phyloP scores from a whole-genome alignment of 2,329 filamentous ascomycete genomes.

The Harringtonia lauricola region DNA sequence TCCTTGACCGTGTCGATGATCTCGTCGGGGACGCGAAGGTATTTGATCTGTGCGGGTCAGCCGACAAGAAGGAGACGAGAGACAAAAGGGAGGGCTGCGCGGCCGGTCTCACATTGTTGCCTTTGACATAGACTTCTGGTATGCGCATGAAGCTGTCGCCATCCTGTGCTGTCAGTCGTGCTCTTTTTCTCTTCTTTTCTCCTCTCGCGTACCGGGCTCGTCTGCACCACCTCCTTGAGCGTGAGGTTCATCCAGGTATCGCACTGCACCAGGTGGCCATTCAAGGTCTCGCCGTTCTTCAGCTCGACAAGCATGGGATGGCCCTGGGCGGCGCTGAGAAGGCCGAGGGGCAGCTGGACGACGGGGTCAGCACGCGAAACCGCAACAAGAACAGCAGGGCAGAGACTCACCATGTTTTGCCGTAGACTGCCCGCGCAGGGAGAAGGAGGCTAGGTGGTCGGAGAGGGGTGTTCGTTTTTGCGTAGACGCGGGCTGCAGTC shows the following conservation, averaged over 20 bases:
- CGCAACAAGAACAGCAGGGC: no score
- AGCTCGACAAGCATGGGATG: constrained; percentile 97
- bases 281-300: constrained; percentile 94
- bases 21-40: constrained; percentile 89
- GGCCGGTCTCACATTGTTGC: constrained; percentile 70
- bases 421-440: not conserved
- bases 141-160: constrained; percentile 89
- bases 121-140: constrained; percentile 90
- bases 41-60: constrained; percentile 68
- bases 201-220: constrained; percentile 66
- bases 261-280: constrained; percentile 91
- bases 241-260: constrained; percentile 99
- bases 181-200: no score
- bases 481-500: not conserved
- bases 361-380: constrained; percentile 18
- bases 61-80: not conserved
- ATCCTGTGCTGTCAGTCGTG: constrained; percentile 45
- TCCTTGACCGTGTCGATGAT: constrained; percentile 93
- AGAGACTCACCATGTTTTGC: not conserved
- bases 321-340: constrained; percentile 91
- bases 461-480: no score
- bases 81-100: not conserved
- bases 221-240: constrained; percentile 93
- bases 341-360: constrained; percentile 57
- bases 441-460: not conserved